phyloP scores from a whole-genome alignment of 2,329 filamentous ascomycete genomes.

The Fusarium austroafricanum region DNA sequence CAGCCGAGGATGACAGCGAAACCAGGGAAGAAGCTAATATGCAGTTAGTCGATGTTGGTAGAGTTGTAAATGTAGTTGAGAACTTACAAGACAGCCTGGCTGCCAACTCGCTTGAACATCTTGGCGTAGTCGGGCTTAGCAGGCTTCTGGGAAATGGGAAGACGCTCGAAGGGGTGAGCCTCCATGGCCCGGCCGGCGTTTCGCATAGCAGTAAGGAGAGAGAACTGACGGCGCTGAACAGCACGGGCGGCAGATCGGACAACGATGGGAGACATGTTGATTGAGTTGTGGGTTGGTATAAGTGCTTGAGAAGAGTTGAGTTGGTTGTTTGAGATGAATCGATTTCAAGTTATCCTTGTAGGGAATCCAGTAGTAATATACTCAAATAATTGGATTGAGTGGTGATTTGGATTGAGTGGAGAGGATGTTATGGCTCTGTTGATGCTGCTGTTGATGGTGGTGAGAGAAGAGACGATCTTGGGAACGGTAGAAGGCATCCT shows the following conservation, averaged over 20 bases:
- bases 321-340: constrained; percentile 24
- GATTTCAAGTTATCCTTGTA: constrained; percentile 5
- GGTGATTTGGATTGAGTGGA: constrained; percentile 42
- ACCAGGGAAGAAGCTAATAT: constrained; percentile 50
- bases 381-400: constrained; percentile 21
- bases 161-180: constrained; percentile 52
- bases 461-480: constrained; percentile 30
- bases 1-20: constrained; percentile 51
- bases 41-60: constrained; percentile 16
- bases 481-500: constrained; percentile 33
- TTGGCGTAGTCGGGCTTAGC: constrained; percentile 50
- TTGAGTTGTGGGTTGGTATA: constrained; percentile 31
- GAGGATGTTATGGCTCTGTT: constrained; percentile 39
- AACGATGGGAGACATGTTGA: constrained; percentile 47
- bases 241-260: constrained; percentile 48
- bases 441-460: constrained; percentile 40
- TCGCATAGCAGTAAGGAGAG: constrained; percentile 50
- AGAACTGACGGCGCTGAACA: constrained; percentile 50
- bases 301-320: constrained; percentile 17
- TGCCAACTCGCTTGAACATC: constrained; percentile 49
- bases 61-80: background rate
- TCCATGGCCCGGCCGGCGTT: constrained; percentile 50
- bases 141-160: constrained; percentile 44
- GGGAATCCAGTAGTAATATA: constrained; percentile 24
- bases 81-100: constrained; percentile 51